phyloP scores from a whole-genome alignment of 345 rosid genomes.

The Noccaea bulbosa region DNA sequence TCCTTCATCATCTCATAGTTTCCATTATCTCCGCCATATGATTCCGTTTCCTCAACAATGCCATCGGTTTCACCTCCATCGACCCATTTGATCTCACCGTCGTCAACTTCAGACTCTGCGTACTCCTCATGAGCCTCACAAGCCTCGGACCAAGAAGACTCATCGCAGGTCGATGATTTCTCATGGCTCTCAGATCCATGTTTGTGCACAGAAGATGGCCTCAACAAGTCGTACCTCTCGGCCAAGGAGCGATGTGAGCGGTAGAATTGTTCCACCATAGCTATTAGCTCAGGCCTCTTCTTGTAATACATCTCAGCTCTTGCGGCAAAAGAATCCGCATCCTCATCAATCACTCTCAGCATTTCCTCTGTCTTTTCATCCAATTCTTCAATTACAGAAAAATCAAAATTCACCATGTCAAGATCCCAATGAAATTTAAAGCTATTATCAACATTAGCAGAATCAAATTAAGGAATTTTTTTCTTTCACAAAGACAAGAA shows the following conservation, averaged over 20 bases:
- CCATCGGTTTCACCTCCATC: conserved; percentile 21
- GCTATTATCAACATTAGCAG: neutral
- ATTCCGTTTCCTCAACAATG: neutral
- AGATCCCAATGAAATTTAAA: neutral
- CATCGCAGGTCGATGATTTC: conserved; percentile 38
- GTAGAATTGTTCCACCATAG: conserved; percentile 44
- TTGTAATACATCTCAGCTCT: conserved; percentile 49
- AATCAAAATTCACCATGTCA: conserved; percentile 6
- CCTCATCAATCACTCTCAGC: conserved; percentile 45
- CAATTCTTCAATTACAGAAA: conserved; percentile 32
- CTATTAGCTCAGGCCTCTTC: conserved; percentile 45
- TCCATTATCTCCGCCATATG: neutral
- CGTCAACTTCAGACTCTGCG: conserved; percentile 40
- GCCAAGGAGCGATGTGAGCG: conserved; percentile 42
- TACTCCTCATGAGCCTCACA: conserved; percentile 40
- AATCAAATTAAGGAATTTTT: neutral
- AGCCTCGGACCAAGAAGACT: conserved; percentile 41
- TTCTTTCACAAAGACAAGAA: neutral
- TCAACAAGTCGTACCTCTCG: conserved; percentile 44
- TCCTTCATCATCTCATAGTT: conserved; percentile 24
- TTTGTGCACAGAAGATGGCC: conserved; percentile 39
- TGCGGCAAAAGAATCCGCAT: conserved; percentile 44
- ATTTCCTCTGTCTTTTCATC: conserved; percentile 40
- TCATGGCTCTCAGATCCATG: conserved; percentile 38
- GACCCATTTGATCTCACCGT: conserved; percentile 40